Evolutionary conservation across 805 yeast genomes (phyloP).

Genomic region (Hanseniaspora thailandica): DNA sequence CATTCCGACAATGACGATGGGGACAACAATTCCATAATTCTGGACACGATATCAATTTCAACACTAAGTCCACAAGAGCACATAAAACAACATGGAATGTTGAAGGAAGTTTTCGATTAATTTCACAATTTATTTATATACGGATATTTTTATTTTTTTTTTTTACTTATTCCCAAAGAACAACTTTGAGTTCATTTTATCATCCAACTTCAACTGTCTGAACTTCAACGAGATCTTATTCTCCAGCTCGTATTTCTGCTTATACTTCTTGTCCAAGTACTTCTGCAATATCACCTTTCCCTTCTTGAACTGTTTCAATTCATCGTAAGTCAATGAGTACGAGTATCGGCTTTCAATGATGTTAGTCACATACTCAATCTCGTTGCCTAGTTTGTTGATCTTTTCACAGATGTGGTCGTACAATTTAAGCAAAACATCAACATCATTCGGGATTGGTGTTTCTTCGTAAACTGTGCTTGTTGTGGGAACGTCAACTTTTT

Average conservation of each 20-base stretch:
- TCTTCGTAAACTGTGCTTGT: not conserved
- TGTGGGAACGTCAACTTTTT: not conserved
- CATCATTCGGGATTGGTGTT: constrained; percentile 15
- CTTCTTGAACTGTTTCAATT: constrained; percentile 28
- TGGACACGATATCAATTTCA: constrained; percentile 2
- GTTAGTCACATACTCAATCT: constrained; percentile 29
- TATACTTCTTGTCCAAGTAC: constrained; percentile 32
- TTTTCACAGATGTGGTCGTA: constrained; percentile 28
- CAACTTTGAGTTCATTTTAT: not conserved
- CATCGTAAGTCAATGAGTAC: constrained; percentile 30
- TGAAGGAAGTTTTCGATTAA: not conserved
- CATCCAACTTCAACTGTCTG: constrained; percentile 22
- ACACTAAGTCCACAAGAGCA: constrained; percentile 1
- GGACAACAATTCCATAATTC: not conserved
- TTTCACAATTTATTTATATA: not conserved
- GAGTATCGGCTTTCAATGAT: constrained; percentile 27
- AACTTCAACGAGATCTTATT: constrained; percentile 32
- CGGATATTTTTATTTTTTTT: no score
- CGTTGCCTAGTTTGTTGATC: constrained; percentile 30
- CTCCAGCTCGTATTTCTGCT: constrained; percentile 35
- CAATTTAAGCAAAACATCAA: constrained; percentile 25
- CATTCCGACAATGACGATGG: not conserved
- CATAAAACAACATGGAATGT: constrained; percentile 3
- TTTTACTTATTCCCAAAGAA: constrained; percentile 8
- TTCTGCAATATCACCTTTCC: constrained; percentile 32